Conservation (phyloP, 2,329 filamentous ascomycete species). For the Claviceps spartinae region DNA sequence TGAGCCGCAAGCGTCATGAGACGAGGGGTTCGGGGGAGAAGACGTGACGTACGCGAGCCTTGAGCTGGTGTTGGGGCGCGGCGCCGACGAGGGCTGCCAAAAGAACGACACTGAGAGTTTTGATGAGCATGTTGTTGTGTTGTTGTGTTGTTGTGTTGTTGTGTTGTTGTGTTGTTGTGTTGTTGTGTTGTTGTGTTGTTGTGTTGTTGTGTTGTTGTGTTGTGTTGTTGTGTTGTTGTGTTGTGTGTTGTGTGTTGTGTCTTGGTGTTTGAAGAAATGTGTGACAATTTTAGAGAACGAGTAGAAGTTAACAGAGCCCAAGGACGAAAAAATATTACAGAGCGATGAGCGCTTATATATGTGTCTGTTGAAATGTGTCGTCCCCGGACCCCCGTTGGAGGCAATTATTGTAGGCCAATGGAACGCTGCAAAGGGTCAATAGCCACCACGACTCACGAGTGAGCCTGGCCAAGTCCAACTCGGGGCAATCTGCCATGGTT, state of each 20-base stretch:
- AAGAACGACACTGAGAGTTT: background rate
- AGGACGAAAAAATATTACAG: no score
- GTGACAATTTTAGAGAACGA: background rate
- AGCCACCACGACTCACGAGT: no score
- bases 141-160: background rate
- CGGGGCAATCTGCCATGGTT: no score
- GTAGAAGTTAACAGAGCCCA: no score
- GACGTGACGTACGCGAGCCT: background rate
- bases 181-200: background rate
- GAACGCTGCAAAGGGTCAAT: no score
- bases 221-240: background rate
- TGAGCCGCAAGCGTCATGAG: background rate
- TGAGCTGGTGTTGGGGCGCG: background rate
- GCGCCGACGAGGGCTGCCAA: background rate
- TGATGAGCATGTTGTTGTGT: background rate
- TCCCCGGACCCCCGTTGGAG: no score
- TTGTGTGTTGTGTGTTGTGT: background rate
- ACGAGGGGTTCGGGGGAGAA: background rate
- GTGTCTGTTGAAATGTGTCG: no score
- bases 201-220: background rate
- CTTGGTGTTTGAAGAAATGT: background rate
- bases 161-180: background rate
- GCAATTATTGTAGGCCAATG: no score
- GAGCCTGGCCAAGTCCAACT: no score
- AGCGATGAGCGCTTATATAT: no score